phyloP scores from a whole-genome alignment of 495 filamentous ascomycete genomes.

The Penicillium atrosanguineum region DNA sequence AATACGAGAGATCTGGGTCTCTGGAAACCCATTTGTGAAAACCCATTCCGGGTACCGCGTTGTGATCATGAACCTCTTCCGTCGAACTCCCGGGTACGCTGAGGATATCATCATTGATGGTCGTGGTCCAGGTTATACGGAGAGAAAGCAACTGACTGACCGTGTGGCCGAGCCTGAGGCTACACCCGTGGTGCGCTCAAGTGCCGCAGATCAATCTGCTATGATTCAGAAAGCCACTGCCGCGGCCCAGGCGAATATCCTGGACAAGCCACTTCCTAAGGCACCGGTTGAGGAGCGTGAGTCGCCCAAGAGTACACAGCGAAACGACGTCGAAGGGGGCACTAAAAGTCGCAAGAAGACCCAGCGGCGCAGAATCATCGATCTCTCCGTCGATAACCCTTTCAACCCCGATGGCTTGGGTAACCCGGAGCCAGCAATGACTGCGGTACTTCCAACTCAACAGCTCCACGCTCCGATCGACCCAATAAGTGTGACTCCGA shows the following conservation, averaged over 20 bases:
- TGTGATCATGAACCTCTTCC: conserved; percentile 94
- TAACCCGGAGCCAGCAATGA: conserved; percentile 26
- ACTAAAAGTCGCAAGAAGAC: conserved; percentile 49
- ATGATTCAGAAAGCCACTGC: conserved; percentile 57
- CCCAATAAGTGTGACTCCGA: conserved; percentile 26
- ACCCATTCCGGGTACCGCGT: conserved; percentile 83
- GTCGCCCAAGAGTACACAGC: conserved; percentile 42
- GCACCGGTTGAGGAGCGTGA: conserved; percentile 52
- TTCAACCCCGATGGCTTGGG: conserved; percentile 33
- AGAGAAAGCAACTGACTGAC: conserved; percentile 82
- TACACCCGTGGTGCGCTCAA: conserved; percentile 71
- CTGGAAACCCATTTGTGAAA: conserved; percentile 84
- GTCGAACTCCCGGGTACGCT: conserved; percentile 82
- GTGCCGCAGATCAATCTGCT: conserved; percentile 54
- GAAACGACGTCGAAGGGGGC: conserved; percentile 32
- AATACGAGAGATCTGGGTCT: conserved; percentile 86
- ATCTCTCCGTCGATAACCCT: conserved; percentile 68
- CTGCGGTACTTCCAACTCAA: conserved; percentile 31
- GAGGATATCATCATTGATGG: conserved; percentile 90
- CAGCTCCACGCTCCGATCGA: conserved; percentile 32
- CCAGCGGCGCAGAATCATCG: conserved; percentile 74
- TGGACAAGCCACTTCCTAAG: conserved; percentile 11
- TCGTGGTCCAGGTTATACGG: conserved; percentile 73
- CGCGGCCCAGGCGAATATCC: conserved; percentile 7
- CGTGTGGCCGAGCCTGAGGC: conserved; percentile 69